These are phyloP conservation scores for Friedmanniomyces simplex DNA, from an alignment of 495 filamentous ascomycete genomes.

Conservation along the genomic window DNA sequence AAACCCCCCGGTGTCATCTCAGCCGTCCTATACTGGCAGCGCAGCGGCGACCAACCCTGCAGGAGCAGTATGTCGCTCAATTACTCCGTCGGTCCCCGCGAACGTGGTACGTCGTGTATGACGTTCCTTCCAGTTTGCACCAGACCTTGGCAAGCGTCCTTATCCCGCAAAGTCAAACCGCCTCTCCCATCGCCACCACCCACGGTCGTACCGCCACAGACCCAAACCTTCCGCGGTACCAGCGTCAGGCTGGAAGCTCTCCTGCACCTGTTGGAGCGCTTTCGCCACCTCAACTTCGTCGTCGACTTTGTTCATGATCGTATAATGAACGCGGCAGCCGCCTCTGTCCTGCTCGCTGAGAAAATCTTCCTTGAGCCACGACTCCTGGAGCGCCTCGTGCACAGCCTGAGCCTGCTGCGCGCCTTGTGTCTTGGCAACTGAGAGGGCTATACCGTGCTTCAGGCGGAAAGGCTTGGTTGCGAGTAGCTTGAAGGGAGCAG, in stretches of 20 bases:
- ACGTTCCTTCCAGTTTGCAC: too few relatives aligned
- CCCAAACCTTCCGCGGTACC: conserved; percentile 23
- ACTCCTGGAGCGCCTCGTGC: conserved; percentile 14
- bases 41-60: too few relatives aligned
- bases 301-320: conserved; percentile 29
- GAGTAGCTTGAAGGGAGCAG: conserved; percentile 15
- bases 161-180: conserved; percentile 5
- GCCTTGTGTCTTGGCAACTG: neutral
- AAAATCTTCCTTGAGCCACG: conserved; percentile 18
- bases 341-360: conserved; percentile 29
- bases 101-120: too few relatives aligned
- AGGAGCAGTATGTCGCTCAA: too few relatives aligned
- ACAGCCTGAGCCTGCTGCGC: conserved; percentile 3
- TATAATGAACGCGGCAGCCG: conserved; percentile 24
- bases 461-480: conserved; percentile 15
- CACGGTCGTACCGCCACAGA: conserved; percentile 25
- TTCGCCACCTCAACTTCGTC: conserved; percentile 12
- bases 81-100: too few relatives aligned
- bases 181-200: conserved; percentile 21
- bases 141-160: too few relatives aligned
- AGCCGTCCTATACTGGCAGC: too few relatives aligned
- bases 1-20: too few relatives aligned
- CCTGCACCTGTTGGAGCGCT: conserved; percentile 19
- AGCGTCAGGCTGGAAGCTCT: conserved; percentile 6
- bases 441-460: conserved; percentile 21